phyloP scores from a whole-genome alignment of 345 rosid species.

The Eucalyptus regnans region DNA sequence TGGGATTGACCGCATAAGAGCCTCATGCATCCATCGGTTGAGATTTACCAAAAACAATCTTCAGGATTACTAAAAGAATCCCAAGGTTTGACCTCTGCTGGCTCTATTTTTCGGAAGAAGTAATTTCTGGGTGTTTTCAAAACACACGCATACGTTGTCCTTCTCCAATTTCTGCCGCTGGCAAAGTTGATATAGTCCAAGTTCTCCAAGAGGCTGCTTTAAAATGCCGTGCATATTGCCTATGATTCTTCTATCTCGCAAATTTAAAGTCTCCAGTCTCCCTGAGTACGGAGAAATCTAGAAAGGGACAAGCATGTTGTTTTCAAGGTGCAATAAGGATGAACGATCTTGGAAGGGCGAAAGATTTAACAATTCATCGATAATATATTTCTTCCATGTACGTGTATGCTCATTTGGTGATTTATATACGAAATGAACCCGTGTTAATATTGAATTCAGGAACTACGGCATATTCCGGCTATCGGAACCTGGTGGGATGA shows the following conservation, averaged over 20 bases:
- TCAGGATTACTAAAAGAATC: background rate
- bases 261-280: background rate
- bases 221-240: background rate
- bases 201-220: background rate
- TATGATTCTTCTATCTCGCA: background rate
- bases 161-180: background rate
- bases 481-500: constrained; percentile 74
- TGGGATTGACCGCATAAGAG: background rate
- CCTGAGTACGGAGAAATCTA: background rate
- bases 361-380: background rate
- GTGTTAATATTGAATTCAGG: constrained; percentile 12
- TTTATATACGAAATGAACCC: background rate
- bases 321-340: background rate
- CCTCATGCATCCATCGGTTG: background rate
- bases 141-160: background rate
- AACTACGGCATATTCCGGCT: constrained; percentile 62
- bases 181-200: background rate
- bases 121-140: background rate
- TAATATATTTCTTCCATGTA: background rate
- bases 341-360: background rate
- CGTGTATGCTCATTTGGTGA: background rate
- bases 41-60: background rate
- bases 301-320: background rate
- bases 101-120: background rate
- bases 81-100: background rate